A percentile compares a stretch with the other conserved stretches of the same genome.
phyloP scores from a whole-genome alignment of 768 basidiomycete genomes.

The Pleurotus ostreatus region DNA sequence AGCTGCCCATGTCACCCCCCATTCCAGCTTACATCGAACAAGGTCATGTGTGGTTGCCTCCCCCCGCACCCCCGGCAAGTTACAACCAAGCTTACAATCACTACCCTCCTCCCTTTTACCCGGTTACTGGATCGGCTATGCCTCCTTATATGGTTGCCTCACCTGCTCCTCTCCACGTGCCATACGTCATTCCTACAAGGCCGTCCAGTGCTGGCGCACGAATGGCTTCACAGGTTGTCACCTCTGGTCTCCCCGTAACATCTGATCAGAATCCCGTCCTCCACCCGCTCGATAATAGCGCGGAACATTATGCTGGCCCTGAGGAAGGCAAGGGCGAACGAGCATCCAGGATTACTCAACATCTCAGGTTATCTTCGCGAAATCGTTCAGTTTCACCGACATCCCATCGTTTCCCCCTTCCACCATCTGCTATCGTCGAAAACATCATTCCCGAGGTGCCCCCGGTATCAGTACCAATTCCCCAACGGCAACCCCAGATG shows the following conservation, averaged over 20 bases:
- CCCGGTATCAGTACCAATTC: conserved; percentile 11
- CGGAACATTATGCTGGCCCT: conserved; percentile 25
- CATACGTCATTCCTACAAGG: conserved; percentile 28
- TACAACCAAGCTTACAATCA: conserved; percentile 26
- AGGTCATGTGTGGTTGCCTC: conserved; percentile 49
- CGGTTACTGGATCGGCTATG: conserved; percentile 14
- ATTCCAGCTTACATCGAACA: conserved; percentile 39
- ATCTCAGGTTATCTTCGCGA: conserved; percentile 53
- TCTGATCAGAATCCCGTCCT: conserved; percentile 23
- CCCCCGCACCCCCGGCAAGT: conserved; percentile 20
- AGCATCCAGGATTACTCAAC: conserved; percentile 54
- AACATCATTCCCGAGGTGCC: conserved; percentile 13
- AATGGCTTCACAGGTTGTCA: conserved; percentile 19
- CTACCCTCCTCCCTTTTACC: conserved; percentile 21
- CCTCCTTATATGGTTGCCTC: conserved; percentile 14
- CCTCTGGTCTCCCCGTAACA: conserved; percentile 33
- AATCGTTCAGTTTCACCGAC: conserved; percentile 60
- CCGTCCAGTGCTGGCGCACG: conserved; percentile 49
- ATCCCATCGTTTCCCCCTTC: conserved; percentile 49
- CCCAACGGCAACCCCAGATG: not conserved
- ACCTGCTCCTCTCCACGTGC: conserved; percentile 14
- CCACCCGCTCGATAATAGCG: conserved; percentile 20
- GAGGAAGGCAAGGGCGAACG: conserved; percentile 61
- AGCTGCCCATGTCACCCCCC: conserved; percentile 32
- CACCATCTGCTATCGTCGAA: conserved; percentile 14